Evolutionary conservation across 306 rosid genomes (phyloP), one percentile per base, ranked within the genome.

Genomic region (Rosa rugosa): DNA sequence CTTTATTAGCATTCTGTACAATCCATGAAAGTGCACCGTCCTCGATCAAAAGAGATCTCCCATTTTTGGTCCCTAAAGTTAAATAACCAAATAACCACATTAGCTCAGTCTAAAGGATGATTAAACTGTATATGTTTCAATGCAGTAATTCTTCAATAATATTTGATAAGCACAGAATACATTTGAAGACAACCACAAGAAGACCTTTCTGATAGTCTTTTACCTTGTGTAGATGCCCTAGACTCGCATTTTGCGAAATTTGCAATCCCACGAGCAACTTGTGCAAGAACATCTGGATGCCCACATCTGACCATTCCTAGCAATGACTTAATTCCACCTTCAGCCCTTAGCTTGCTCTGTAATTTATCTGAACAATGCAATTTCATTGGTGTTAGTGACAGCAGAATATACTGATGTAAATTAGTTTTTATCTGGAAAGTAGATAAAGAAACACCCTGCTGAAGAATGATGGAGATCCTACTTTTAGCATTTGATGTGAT

Each of bases 21-120:
- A 95, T 93, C 99, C 99, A 95, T 77, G 98, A 80, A 82, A 95
- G 97, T 73, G 96, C 98, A 56, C 98, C 98, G 36, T 95, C 99
- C 80, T 95, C 98, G 72, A 96, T 96, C 71, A 96, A 88, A 82
- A 90, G 89, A 77, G 99, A 96, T 75, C 85, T 93, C 76, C 94
- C 96, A 2, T 86, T 77, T 86, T 96, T 96, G 49, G 87, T 86
- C 70, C 99, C 99, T 95, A 46, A 0, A 63, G 17, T 45, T 62
- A 22, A 56, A 16, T 23, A 60, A 75, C 4, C 78, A 27, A 1
- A 27, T 27, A 27, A 27, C n/a, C n/a, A n/a, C 31, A 9, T 46
- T 45, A 27, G 18, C 57, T 75, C 31, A 11, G 62, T 17, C 34
- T 22, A 45, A 20, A 45, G 62, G 46, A 63, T 45, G 27, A 75